Percentiles rank a stretch among this genome's conserved stretches.
phyloP scores from a whole-genome alignment of 2,329 filamentous ascomycete genomes.

The Didymosphaeria variabile region DNA sequence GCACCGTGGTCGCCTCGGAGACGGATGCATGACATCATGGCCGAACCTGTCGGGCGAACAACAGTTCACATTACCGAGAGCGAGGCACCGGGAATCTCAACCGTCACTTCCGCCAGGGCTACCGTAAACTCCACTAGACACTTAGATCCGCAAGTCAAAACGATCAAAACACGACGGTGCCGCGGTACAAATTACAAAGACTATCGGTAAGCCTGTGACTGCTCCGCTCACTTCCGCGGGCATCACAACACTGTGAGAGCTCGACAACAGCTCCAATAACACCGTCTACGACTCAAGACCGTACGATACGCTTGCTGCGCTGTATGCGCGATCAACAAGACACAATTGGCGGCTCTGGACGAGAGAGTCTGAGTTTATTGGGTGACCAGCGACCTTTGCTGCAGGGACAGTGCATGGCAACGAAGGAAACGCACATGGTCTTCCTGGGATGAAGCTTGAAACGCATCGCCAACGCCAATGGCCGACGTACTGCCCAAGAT shows the following conservation, averaged over 20 bases:
- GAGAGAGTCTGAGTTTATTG: background rate
- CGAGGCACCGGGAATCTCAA: background rate
- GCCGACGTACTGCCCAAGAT: slow-evolving; percentile 54
- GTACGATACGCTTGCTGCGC: background rate
- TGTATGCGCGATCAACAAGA: background rate
- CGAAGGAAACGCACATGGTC: background rate
- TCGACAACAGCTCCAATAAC: background rate
- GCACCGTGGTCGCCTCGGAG: background rate
- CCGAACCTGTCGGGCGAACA: background rate
- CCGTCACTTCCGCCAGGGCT: background rate
- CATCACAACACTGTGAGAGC: background rate
- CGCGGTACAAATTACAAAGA: background rate
- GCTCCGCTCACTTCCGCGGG: slow-evolving; percentile 8
- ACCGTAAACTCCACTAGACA: background rate
- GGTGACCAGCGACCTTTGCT: background rate
- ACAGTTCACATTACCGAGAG: background rate
- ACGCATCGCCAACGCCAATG: slow-evolving; percentile 35
- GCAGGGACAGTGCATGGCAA: slow-evolving; percentile 6
- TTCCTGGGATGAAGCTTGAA: slow-evolving; percentile 14
- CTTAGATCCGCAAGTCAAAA: background rate
- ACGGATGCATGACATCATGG: slow-evolving; percentile 7
- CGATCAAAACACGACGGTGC: background rate
- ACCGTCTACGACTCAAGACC: background rate
- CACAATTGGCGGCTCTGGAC: background rate
- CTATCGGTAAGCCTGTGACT: slow-evolving; percentile 7